Percentiles rank a stretch among this genome's conserved stretches.
Conservation (phyloP, 352 stramenopile species). For the Bremia lactucae region DNA sequence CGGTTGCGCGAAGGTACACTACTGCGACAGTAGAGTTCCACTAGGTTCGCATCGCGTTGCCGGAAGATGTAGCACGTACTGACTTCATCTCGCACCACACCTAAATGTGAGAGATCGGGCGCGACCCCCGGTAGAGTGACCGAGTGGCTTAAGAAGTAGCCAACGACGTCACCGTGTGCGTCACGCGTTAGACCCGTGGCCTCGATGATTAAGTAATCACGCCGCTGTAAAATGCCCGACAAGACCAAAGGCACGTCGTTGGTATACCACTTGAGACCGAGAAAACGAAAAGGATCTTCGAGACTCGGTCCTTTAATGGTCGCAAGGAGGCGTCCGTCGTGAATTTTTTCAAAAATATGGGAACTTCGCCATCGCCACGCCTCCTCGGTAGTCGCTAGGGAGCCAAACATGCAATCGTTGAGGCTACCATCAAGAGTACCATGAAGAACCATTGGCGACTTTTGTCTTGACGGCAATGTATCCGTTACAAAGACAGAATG, state of each 20-base stretch:
- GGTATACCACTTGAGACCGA: slow-evolving; percentile 38
- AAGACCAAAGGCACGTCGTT: slow-evolving; percentile 6
- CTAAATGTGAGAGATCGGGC: slow-evolving; percentile 21
- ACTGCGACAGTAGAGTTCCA: slow-evolving; percentile 27
- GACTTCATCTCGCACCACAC: slow-evolving; percentile 16
- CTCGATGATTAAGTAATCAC: slow-evolving; percentile 44
- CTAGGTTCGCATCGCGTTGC: slow-evolving; percentile 4
- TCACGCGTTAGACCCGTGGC: slow-evolving; percentile 33
- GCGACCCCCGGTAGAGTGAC: slow-evolving; percentile 22
- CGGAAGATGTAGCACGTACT: slow-evolving; percentile 29
- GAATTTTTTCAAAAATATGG: slow-evolving; percentile 34
- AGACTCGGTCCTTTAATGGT: slow-evolving; percentile 12
- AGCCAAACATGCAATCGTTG: slow-evolving; percentile 39
- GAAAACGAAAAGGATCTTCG: slow-evolving; percentile 32
- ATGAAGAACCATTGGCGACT: slow-evolving; percentile 32
- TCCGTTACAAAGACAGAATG: slow-evolving; percentile 1
- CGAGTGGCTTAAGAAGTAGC: slow-evolving; percentile 27
- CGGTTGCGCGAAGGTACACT: slow-evolving; percentile 17
- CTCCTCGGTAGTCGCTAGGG: slow-evolving; percentile 26
- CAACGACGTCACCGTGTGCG: slow-evolving; percentile 20
- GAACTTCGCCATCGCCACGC: slow-evolving; percentile 31
- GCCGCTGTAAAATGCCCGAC: slow-evolving; percentile 26
- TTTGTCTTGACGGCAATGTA: slow-evolving; percentile 7
- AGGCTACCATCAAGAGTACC: slow-evolving; percentile 32
- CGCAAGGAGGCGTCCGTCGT: slow-evolving; percentile 27